phyloP scores from a whole-genome alignment of 345 rosid genomes.

The Corchorus olitorius region DNA sequence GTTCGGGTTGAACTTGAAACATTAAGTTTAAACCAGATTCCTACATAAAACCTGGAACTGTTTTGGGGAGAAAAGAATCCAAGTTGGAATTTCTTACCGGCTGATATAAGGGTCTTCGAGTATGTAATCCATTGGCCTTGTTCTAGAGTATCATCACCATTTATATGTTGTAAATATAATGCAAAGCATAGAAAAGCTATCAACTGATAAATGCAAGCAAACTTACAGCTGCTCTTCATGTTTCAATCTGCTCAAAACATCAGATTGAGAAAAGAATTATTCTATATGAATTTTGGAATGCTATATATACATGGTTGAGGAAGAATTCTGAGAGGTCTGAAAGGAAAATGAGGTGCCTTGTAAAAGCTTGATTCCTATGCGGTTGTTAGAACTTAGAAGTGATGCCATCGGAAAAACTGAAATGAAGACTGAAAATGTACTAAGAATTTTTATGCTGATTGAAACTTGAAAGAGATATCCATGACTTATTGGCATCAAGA shows the following conservation, averaged over 20 bases:
- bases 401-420: neutral
- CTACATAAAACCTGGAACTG: conserved; percentile 32
- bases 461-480: too few species aligned
- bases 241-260: neutral
- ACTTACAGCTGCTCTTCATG: neutral
- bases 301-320: conserved; percentile 8
- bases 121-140: neutral
- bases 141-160: neutral
- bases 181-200: neutral
- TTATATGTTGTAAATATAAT: neutral
- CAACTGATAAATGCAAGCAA: neutral
- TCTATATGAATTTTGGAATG: neutral
- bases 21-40: conserved; percentile 35
- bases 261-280: neutral
- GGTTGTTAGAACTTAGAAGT: neutral
- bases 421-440: neutral
- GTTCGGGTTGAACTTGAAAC: neutral
- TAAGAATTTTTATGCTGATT: too few species aligned
- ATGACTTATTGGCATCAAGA: too few species aligned
- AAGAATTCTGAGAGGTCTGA: conserved; percentile 22
- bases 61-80: conserved; percentile 30
- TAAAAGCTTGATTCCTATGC: neutral
- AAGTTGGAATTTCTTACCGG: conserved; percentile 19
- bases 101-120: neutral
- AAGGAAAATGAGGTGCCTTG: neutral